These are phyloP conservation scores for Calvatia gigantea DNA, from an alignment of 768 basidiomycete genomes.

Conservation along the genomic window DNA sequence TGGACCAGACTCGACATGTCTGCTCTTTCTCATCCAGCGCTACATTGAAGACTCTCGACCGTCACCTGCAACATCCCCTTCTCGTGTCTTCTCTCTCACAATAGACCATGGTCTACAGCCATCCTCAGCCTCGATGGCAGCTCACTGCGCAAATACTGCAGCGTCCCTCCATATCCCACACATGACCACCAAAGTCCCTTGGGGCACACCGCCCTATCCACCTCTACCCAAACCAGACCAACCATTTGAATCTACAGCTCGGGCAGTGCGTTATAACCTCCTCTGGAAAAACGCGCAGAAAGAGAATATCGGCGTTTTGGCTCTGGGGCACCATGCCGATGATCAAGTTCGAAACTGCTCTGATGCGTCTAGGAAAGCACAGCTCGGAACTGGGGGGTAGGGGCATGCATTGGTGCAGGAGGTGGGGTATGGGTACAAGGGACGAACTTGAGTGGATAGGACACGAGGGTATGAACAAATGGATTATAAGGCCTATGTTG, in stretches of 20 bases:
- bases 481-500: slow-evolving; percentile 72
- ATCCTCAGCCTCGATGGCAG: slow-evolving; percentile 53
- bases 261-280: slow-evolving; percentile 51
- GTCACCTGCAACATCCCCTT: not conserved
- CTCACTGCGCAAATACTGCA: slow-evolving; percentile 41
- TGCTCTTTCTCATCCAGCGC: slow-evolving; percentile 63
- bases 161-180: slow-evolving; percentile 42
- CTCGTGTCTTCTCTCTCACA: slow-evolving; percentile 50
- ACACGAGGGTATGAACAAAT: slow-evolving; percentile 55
- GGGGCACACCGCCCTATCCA: slow-evolving; percentile 55
- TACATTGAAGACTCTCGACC: slow-evolving; percentile 27
- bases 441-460: slow-evolving; percentile 40
- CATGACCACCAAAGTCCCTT: slow-evolving; percentile 45
- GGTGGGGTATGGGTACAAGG: slow-evolving; percentile 75
- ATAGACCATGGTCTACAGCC: slow-evolving; percentile 71
- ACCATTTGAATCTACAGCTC: slow-evolving; percentile 53
- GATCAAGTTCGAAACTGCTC: slow-evolving; percentile 81
- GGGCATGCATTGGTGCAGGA: slow-evolving; percentile 64
- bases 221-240: slow-evolving; percentile 33
- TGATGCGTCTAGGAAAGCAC: slow-evolving; percentile 64
- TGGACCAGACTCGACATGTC: slow-evolving; percentile 78
- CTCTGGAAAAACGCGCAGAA: slow-evolving; percentile 35
- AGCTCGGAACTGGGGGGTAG: slow-evolving; percentile 54
- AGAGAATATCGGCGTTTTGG: slow-evolving; percentile 38
- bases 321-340: slow-evolving; percentile 76